Base-by-base conservation (phyloP, 805 yeast genomes). In the Myxozyma geophila region DNA sequence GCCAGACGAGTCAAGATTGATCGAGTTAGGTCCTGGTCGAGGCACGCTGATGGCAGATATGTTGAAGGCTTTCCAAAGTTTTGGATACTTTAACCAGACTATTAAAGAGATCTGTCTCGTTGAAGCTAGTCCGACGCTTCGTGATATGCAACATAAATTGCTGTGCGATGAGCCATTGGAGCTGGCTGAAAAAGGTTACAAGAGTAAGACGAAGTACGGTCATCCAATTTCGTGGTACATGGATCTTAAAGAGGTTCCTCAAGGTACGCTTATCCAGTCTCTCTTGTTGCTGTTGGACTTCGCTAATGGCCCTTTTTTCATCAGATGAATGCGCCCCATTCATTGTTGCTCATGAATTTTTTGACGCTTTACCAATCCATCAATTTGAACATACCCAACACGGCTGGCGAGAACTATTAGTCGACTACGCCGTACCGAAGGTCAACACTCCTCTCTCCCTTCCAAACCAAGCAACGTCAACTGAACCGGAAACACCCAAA, bases 11-110 rank as follows among this genome's bases (percentile, higher is more conserved):
- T 75, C 87, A 33, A 77, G 87, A 57, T 71, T 90, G 10, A 78
- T 89, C 8, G 96, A 90, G 74, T 85, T 89, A 74, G 96, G 96
- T 0, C 96, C 96, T 0, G 96, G 96, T 4, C 80, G 82, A 69
- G 96, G 96, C 1, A 88, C 96, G 0, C 76, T 90, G 68, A 85
- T 89, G 86, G 77, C 78, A 70, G 96, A 90, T 72, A 76, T 83
- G 52, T 72, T 90, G 66, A 63, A 57, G 44, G 64, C 67, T 2
- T 50, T 52, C 19, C 60, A 56, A 44, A 63, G 67, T 41, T 63
- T 63, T 58, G 48, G 54, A 19, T 47, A 37, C n/a, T 80, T 82
- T 37, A 81, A 79, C 58, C 67, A 60, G 1, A 68, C 75, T 1
- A 60, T 76, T 7, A 41, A 69, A 19, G 75, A 75, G 15, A 72